Base-by-base conservation (phyloP, 1,139 yeast species). In the Saccharomyces hybrid region DNA sequence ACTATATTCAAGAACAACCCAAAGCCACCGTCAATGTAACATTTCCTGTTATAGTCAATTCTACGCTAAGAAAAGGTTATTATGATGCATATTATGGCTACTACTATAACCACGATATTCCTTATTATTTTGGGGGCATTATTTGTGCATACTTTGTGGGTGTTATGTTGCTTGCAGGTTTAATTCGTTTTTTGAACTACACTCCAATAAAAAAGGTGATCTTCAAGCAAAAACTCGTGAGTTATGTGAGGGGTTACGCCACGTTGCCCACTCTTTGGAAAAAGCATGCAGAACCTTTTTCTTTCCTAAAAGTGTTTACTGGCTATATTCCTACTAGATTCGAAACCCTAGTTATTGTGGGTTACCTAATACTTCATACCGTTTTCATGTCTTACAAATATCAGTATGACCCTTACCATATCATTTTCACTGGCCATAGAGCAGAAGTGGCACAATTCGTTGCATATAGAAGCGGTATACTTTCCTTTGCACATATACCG, bases 391-490 rank as follows among this genome's bases (percentile, higher is more conserved):
- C 75, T 16, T 69, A 75, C 34, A 72, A 76, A 9, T 63, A 60
- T 47, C 54, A 70, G 54, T 65, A 73, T 63, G 76, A 76, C 52
- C 70, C 69, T 50, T 72, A 71, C 32, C 75, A 75, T 48, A 70
- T 79, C 11, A 61, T 78, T n/a, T 77, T 80, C 61, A 67, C 68
- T 5, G 66, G 77, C 0, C 70, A 65, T 14, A 63, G 65, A 54
- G 61, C 69, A 26, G 87, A 82, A 65, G 72, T 79, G 16, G 50
- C 60, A 4, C 56, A 65, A 49, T 60, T 57, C 26, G 52, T 66
- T 11, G 69, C 62, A 63, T 85, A 81, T 63, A 75, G 95, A 66
- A 67, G 84, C 0, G 88, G 85, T 25, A 68, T 78, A 28, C 63
- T 81, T 56, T 74, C 78, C 2, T 63, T 77, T 52, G 75, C 76